Evolutionary conservation across 352 stramenopile genomes (phyloP).

Genomic region (Aphanomyces astaci): DNA sequence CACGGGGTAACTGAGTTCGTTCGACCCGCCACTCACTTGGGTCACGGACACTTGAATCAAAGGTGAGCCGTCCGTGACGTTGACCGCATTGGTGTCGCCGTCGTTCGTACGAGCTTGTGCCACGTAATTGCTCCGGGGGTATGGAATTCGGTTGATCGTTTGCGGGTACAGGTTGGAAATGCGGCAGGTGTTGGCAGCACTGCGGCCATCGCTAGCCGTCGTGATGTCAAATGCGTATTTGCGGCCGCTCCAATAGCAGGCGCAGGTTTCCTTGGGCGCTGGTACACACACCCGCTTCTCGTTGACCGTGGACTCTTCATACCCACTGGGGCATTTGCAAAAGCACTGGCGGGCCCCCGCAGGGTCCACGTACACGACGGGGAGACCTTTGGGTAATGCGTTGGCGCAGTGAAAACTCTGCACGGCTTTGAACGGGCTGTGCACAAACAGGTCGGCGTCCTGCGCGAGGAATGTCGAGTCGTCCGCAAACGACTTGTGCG

Average conservation of each 20-base stretch:
- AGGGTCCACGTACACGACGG: conserved; percentile 12
- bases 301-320: conserved; percentile 11
- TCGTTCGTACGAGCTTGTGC: not conserved
- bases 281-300: not conserved
- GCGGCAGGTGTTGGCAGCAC: not conserved
- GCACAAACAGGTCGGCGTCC: conserved; percentile 5
- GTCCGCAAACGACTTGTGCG: not conserved
- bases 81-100: not conserved
- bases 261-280: conserved; percentile 6
- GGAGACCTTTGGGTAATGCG: conserved; percentile 19
- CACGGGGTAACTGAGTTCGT: not conserved
- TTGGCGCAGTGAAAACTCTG: conserved; percentile 22
- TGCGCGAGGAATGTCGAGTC: conserved; percentile 3
- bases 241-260: conserved; percentile 12
- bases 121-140: conserved; percentile 18
- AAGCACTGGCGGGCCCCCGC: conserved; percentile 7
- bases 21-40: not conserved
- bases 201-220: not conserved
- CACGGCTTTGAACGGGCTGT: conserved; percentile 14
- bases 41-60: not conserved
- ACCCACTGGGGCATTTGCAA: conserved; percentile 26
- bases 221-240: conserved; percentile 5
- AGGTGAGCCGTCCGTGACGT: not conserved
- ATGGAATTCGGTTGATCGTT: conserved; percentile 8
- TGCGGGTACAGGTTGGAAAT: not conserved